These are phyloP conservation scores for Conticribra guillardii DNA, from an alignment of 108 stramenopile genomes.

Conservation along the genomic window DNA sequence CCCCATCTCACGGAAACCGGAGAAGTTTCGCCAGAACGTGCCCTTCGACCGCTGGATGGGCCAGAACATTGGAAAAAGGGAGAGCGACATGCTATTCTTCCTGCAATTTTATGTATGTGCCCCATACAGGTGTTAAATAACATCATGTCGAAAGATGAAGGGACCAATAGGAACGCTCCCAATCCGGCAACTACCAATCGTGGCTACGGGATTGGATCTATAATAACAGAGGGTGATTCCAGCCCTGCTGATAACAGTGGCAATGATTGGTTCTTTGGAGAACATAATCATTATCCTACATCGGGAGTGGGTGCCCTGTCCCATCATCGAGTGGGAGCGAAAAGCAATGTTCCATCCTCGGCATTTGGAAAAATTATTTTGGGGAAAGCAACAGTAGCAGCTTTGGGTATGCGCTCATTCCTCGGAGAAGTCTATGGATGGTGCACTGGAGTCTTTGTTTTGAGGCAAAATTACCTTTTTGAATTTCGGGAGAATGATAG, in stretches of 20 bases:
- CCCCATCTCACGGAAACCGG: slow-evolving; percentile 18
- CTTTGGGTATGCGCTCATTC: slow-evolving; percentile 49
- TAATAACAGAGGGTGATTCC: slow-evolving; percentile 29
- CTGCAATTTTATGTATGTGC: slow-evolving; percentile 71
- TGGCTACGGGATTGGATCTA: slow-evolving; percentile 46
- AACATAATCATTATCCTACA: slow-evolving; percentile 32
- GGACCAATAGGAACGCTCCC: slow-evolving; percentile 9
- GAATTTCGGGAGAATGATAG: slow-evolving; percentile 62
- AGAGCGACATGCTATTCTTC: slow-evolving; percentile 74
- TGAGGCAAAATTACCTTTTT: slow-evolving; percentile 82
- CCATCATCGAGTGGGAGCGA: slow-evolving; percentile 9
- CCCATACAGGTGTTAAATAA: slow-evolving; percentile 57
- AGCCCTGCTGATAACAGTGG: slow-evolving; percentile 5
- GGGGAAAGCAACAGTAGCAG: slow-evolving; percentile 67
- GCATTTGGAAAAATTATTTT: slow-evolving; percentile 62
- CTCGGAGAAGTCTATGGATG: slow-evolving; percentile 58
- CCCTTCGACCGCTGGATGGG: slow-evolving; percentile 67
- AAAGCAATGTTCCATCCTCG: slow-evolving; percentile 16
- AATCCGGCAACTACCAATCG: slow-evolving; percentile 6
- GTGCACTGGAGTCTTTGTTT: slow-evolving; percentile 62
- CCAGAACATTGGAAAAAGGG: slow-evolving; percentile 69
- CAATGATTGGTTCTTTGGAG: slow-evolving; percentile 51
- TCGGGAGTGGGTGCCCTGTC: slow-evolving; percentile 22
- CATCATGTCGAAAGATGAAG: slow-evolving; percentile 50
- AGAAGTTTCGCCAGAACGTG: slow-evolving; percentile 39